Base-by-base conservation (phyloP, 345 rosid genomes). In the Gossypium arboreum region DNA sequence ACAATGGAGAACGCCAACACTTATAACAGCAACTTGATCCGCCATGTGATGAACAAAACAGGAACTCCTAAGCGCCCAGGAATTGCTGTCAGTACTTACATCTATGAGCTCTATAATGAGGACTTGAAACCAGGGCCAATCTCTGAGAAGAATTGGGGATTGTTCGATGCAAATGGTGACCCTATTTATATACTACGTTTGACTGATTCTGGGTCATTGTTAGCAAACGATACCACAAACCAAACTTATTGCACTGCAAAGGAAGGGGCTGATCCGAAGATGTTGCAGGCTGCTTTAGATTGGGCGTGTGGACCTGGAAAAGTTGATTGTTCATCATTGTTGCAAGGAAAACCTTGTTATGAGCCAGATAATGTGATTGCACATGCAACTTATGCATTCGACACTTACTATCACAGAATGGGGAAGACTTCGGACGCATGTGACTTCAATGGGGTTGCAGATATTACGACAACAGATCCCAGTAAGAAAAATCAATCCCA, bases 301-400 rank as follows among this genome's bases (percentile, higher is more conserved):
- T 90, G 94, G 94, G 94, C 92, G 12, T 90, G 94, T 55, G 94
- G 94, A 17, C 82, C 83, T 1, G 94, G 94, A 13, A 90, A 83
- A 75, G 94, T 87, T 66, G 89, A 90, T 63, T 90, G 94, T 81
- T 79, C 92, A 12, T 55, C 79, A 20, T 65, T 90, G 81, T 61
- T 73, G 79, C 92, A 87, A 73, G 94, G 92, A 2, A 75, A 85
- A 70, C 68, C 83, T 4, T 90, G 94, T 68, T 87, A 90, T 66
- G 87, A 88, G 64, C 94, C 94, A 5, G 84, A 88, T 71, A 90
- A 84, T 58, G 86, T 88, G 54, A 77, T 82, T 57, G 81, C 89
- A 2, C 94, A 90, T 61, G 80, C 94, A 56, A 85, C 87, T n/a
- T 90, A 84, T 34, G 94, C 94, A 55, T 87, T 90, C 45, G 85